Conservation (phyloP, 2,329 filamentous ascomycete species). For the Botrytis byssoidea region DNA sequence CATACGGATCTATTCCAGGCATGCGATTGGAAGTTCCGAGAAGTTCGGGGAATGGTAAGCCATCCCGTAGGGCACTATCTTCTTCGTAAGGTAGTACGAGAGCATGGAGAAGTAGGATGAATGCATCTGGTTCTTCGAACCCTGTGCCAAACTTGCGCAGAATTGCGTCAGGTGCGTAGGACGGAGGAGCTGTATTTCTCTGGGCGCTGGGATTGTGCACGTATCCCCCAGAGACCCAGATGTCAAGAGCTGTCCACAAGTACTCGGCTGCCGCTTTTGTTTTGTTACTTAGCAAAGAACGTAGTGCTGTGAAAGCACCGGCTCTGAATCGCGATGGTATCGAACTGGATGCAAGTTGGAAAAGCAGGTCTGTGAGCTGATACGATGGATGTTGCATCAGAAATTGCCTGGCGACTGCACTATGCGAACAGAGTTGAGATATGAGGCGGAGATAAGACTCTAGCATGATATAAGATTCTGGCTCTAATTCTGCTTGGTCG, state of each 20-base stretch:
- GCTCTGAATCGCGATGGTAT: constrained; percentile 77
- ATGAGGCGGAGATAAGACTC: constrained; percentile 90
- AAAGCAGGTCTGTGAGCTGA: constrained; percentile 70
- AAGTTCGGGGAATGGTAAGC: constrained; percentile 81
- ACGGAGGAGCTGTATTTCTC: constrained; percentile 35
- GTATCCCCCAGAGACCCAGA: constrained; percentile 69
- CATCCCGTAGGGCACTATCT: constrained; percentile 65
- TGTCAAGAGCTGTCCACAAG: constrained; percentile 80
- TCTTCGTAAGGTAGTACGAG: constrained; percentile 66
- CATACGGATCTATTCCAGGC: constrained; percentile 85
- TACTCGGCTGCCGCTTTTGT: constrained; percentile 62
- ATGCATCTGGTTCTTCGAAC: constrained; percentile 83
- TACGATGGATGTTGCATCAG: constrained; percentile 65
- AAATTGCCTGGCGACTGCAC: constrained; percentile 68
- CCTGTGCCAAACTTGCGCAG: constrained; percentile 72
- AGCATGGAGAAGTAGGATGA: constrained; percentile 73
- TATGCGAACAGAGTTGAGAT: constrained; percentile 75
- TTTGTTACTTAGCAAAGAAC: constrained; percentile 74
- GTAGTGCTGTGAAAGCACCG: constrained; percentile 76
- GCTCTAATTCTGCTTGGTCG: constrained; percentile 75
- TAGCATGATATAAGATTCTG: constrained; percentile 94
- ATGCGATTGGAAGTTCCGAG: constrained; percentile 75
- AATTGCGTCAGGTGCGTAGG: constrained; percentile 59
- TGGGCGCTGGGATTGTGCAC: constrained; percentile 44
- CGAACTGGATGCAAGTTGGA: constrained; percentile 74